Conservation (phyloP, 495 filamentous ascomycete species). For the Aspergillus diversus region DNA sequence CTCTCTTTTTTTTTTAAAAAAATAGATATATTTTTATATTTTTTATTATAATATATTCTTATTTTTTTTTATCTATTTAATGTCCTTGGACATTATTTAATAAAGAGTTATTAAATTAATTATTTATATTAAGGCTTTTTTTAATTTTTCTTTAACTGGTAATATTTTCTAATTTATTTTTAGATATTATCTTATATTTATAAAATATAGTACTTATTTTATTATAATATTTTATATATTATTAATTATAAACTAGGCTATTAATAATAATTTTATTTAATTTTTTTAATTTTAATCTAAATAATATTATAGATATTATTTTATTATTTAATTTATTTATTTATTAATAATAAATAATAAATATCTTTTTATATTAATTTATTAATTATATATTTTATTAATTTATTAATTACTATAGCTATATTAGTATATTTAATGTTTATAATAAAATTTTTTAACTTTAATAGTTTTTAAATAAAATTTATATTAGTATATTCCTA, state of each 20-base stretch:
- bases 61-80: no score
- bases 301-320: no score
- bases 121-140: constrained; percentile 2
- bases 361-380: background rate
- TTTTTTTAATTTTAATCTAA: background rate
- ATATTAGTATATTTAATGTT: background rate
- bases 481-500: background rate
- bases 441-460: background rate
- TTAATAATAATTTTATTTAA: background rate
- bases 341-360: background rate
- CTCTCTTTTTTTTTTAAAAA: background rate
- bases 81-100: no score
- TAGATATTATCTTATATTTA: constrained; percentile 1
- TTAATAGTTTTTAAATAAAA: background rate
- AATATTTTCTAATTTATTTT: constrained; percentile 3
- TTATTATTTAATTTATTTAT: background rate
- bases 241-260: background rate
- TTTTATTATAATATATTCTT: no score
- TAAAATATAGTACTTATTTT: background rate
- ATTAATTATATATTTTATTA: background rate
- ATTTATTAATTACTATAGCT: background rate
- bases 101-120: background rate
- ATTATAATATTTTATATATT: constrained; percentile 7
- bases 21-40: no score
- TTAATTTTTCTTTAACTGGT: no score